A percentile compares a stretch with the other conserved stretches of the same genome.
Conservation (phyloP, 805 yeast species). For the Schizosaccharomyces pombe region DNA sequence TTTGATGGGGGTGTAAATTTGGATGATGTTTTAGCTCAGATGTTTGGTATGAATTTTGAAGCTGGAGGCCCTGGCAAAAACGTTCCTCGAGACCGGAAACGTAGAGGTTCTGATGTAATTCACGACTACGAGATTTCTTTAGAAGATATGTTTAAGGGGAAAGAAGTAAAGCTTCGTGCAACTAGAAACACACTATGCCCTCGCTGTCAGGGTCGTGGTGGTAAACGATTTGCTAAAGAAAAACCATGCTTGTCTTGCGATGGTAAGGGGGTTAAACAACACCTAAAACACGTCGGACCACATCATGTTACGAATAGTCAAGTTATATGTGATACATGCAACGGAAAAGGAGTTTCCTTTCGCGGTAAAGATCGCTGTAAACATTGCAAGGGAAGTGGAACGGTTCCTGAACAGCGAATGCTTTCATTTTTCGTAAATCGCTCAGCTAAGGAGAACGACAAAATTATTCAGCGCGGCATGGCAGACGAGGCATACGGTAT, state of each 20-base stretch:
- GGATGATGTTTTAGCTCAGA: constrained; percentile 47
- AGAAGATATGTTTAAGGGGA: constrained; percentile 61
- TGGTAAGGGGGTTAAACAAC: constrained; percentile 43
- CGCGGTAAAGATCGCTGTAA: constrained; percentile 53
- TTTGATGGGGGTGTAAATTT: constrained; percentile 18
- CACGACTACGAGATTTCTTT: constrained; percentile 40
- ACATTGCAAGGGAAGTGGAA: constrained; percentile 43
- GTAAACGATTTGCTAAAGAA: constrained; percentile 32
- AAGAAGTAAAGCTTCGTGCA: constrained; percentile 47
- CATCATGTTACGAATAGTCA: constrained; percentile 47
- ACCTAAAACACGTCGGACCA: constrained; percentile 42
- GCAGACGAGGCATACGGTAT: constrained; percentile 58
- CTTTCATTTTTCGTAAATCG: constrained; percentile 54
- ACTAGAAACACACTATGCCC: constrained; percentile 52
- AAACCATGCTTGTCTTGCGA: constrained; percentile 41
- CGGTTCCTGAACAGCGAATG: constrained; percentile 40
- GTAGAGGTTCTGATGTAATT: constrained; percentile 28
- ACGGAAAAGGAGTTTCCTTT: constrained; percentile 40
- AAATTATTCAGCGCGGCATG: constrained; percentile 36
- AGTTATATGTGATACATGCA: constrained; percentile 42
- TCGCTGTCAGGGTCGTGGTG: constrained; percentile 56
- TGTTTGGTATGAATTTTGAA: constrained; percentile 24
- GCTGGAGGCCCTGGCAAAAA: constrained; percentile 10
- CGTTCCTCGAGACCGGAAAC: constrained; percentile 21
- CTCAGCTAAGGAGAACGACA: constrained; percentile 44